phyloP scores from a whole-genome alignment of 306 rosid genomes.

The Styphnolobium japonicum region DNA sequence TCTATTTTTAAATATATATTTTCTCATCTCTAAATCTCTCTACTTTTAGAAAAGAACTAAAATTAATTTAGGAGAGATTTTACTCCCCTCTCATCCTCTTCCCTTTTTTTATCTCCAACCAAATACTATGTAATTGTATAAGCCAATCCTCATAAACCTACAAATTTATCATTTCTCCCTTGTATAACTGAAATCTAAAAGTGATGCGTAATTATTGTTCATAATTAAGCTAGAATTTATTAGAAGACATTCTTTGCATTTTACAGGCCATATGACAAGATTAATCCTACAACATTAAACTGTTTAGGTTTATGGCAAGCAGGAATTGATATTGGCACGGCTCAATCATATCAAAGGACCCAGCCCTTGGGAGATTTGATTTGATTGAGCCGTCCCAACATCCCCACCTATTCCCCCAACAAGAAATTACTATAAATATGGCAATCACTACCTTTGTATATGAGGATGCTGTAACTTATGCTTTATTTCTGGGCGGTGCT shows the following conservation, averaged over 20 bases:
- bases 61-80: no score
- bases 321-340: conserved; percentile 80
- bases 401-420: conserved; percentile 18
- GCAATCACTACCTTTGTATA: neutral
- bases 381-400: conserved; percentile 86
- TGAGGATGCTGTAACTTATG: neutral
- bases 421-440: neutral
- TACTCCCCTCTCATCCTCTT: no score
- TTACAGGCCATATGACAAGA: neutral
- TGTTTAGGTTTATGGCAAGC: neutral
- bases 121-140: no score
- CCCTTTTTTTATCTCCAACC: no score
- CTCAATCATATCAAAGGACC: conserved; percentile 82
- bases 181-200: no score
- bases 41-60: no score
- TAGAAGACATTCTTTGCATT: neutral
- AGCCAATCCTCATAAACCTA: no score
- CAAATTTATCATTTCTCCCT: no score
- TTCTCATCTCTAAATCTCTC: no score
- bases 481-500: neutral
- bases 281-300: neutral
- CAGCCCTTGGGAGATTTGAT: conserved; percentile 55
- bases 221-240: no score
- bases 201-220: no score
- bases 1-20: no score